Percentiles rank a stretch among this genome's conserved stretches.
These are phyloP conservation scores for Tagetes patula DNA, from an alignment of 129 eudicot species.

Conservation along the genomic window DNA sequence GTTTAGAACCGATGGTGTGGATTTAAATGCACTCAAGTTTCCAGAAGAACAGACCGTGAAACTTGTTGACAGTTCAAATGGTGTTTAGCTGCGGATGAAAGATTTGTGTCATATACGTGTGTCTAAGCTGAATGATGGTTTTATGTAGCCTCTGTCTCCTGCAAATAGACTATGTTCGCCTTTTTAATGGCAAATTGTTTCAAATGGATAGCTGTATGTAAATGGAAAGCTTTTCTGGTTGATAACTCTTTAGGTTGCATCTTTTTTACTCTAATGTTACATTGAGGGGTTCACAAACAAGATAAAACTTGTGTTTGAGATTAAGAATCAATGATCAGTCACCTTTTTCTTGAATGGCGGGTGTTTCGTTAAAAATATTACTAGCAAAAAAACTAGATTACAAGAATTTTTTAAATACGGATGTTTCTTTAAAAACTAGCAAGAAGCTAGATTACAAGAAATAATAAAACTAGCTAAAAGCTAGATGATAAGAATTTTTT, in stretches of 20 bases:
- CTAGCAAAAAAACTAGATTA: too few relatives aligned
- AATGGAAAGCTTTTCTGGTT: conserved; percentile 19
- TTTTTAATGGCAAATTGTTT: neutral
- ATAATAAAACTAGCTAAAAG: too few relatives aligned
- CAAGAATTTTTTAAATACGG: too few relatives aligned
- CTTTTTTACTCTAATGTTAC: neutral
- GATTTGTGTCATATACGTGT: conserved; percentile 11
- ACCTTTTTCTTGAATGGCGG: too few relatives aligned
- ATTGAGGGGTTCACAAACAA: too few relatives aligned
- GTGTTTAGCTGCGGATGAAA: conserved; percentile 7
- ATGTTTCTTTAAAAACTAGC: too few relatives aligned
- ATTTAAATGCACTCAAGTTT: conserved; percentile 10
- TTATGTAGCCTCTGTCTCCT: neutral
- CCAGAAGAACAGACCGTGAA: neutral
- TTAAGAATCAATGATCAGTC: too few relatives aligned
- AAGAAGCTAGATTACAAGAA: too few relatives aligned
- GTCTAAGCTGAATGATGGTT: conserved; percentile 16
- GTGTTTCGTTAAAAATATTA: too few relatives aligned
- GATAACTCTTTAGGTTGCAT: neutral
- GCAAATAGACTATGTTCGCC: neutral
- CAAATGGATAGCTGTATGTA: conserved; percentile 16
- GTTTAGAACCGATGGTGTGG: neutral
- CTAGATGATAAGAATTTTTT: too few relatives aligned
- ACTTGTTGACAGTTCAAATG: neutral
- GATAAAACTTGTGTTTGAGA: too few relatives aligned